Conservation (phyloP, 2,329 filamentous ascomycete genomes). For the Aspergillus pseudotamarii region DNA sequence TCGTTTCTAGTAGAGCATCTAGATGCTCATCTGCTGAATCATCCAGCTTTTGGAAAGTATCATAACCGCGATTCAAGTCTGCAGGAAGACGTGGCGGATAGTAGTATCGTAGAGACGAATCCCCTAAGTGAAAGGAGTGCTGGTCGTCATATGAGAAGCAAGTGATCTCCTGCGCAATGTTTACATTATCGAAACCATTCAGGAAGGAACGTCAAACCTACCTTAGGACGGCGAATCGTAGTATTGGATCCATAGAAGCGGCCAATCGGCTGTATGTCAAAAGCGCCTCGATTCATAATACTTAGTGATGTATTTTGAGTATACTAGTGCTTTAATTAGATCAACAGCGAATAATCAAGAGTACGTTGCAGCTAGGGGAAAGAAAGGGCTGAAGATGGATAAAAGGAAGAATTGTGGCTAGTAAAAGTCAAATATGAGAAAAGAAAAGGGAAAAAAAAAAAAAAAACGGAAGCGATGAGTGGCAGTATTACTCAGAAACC, state of each 20-base stretch:
- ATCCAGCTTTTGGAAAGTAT: constrained; percentile 80
- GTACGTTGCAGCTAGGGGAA: not conserved
- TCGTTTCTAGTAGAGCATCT: constrained; percentile 76
- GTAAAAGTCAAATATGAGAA: no score
- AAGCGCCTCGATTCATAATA: constrained; percentile 46
- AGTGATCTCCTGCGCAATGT: constrained; percentile 73
- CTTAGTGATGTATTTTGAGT: not conserved
- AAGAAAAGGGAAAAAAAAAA: not conserved
- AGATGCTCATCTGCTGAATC: constrained; percentile 84
- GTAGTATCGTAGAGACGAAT: constrained; percentile 83
- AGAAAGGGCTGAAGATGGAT: no score
- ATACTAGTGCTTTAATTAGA: not conserved
- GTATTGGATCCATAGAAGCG: constrained; percentile 70
- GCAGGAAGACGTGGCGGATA: constrained; percentile 73
- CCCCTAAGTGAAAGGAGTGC: constrained; percentile 74
- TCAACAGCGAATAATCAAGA: not conserved
- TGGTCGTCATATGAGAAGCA: constrained; percentile 91
- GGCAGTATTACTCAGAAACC: no score
- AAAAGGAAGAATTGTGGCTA: no score
- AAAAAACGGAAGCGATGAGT: no score
- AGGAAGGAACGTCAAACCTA: constrained; percentile 33
- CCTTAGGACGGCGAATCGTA: constrained; percentile 74
- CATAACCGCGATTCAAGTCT: constrained; percentile 79
- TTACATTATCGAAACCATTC: constrained; percentile 9
- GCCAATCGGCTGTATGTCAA: constrained; percentile 69